Conservation (phyloP, 2,329 filamentous ascomycete species). For the Talaromyces sp. region DNA sequence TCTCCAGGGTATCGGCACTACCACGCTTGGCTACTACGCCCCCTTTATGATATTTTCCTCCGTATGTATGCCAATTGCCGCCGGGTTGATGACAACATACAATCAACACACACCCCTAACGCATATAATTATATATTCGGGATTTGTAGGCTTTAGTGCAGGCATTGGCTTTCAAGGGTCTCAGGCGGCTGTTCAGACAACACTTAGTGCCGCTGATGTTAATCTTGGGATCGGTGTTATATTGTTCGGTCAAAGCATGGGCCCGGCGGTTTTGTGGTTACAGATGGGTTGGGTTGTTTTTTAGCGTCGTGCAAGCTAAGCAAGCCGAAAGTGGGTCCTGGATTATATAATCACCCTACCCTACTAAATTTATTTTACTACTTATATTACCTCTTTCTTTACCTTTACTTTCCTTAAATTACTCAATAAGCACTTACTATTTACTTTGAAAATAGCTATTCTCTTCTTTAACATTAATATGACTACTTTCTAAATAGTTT, state of each 20-base stretch:
- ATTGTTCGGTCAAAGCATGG: slow-evolving; percentile 20
- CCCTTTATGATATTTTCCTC: slow-evolving; percentile 29
- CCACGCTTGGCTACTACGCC: slow-evolving; percentile 26
- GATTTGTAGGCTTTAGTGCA: slow-evolving; percentile 22
- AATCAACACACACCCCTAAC: slow-evolving; percentile 21
- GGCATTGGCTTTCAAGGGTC: slow-evolving; percentile 21
- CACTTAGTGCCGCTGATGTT: slow-evolving; percentile 21
- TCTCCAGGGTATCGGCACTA: slow-evolving; percentile 19
- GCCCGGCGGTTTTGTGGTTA: slow-evolving; percentile 41
- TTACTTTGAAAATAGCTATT: not conserved
- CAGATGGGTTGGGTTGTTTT: too few species aligned
- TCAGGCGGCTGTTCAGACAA: slow-evolving; percentile 17
- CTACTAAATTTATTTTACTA: too few species aligned
- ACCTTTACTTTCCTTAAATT: too few species aligned
- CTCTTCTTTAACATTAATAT: not conserved
- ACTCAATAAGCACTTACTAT: not conserved
- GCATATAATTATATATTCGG: slow-evolving; percentile 26
- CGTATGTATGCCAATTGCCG: slow-evolving; percentile 30
- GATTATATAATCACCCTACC: too few species aligned
- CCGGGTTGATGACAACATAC: slow-evolving; percentile 37
- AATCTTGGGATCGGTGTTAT: slow-evolving; percentile 17
- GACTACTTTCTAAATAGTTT: not conserved
- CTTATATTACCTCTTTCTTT: too few species aligned
- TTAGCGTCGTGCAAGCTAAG: too few species aligned
- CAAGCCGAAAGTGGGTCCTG: too few species aligned